Evolutionary conservation across 2,329 filamentous ascomycete genomes (phyloP).

Genomic region (Colletotrichum abscissum): DNA sequence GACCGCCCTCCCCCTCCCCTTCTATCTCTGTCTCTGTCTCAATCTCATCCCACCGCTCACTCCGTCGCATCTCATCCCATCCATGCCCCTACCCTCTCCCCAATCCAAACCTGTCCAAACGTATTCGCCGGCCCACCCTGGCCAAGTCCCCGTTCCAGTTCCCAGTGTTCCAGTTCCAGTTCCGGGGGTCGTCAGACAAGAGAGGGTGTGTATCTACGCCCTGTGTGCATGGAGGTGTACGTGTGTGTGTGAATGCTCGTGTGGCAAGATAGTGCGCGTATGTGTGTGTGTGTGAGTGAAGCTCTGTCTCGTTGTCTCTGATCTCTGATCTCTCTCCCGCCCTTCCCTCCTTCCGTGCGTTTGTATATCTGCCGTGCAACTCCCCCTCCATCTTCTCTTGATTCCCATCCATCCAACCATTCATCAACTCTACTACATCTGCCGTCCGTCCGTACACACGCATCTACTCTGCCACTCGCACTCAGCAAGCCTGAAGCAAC

Average conservation of each 20-base stretch:
- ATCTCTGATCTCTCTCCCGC: slow-evolving; percentile 8
- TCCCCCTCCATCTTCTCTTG: slow-evolving; percentile 5
- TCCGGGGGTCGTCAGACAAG: slow-evolving; percentile 4
- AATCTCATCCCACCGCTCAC: neutral
- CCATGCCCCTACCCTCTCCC: neutral
- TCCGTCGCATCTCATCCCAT: slow-evolving; percentile 21
- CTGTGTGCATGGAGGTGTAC: neutral
- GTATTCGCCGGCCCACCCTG: neutral
- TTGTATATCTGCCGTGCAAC: slow-evolving; percentile 31
- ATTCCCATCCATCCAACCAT: neutral
- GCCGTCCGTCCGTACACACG: neutral
- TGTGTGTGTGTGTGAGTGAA: slow-evolving; percentile 2
- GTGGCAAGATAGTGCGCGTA: neutral
- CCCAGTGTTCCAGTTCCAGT: slow-evolving; percentile 11
- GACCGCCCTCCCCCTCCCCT: neutral
- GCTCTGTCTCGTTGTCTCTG: slow-evolving; percentile 24
- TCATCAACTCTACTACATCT: neutral
- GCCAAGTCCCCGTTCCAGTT: neutral
- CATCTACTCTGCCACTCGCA: neutral
- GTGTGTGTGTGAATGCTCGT: slow-evolving; percentile 11
- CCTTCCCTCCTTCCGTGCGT: slow-evolving; percentile 24
- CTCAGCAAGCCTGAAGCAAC: neutral
- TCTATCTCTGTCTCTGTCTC: neutral
- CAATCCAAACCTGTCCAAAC: neutral
- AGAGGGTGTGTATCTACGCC: slow-evolving; percentile 2